Evolutionary conservation across 345 rosid genomes (phyloP).

Genomic region (Citrus sinensis): DNA sequence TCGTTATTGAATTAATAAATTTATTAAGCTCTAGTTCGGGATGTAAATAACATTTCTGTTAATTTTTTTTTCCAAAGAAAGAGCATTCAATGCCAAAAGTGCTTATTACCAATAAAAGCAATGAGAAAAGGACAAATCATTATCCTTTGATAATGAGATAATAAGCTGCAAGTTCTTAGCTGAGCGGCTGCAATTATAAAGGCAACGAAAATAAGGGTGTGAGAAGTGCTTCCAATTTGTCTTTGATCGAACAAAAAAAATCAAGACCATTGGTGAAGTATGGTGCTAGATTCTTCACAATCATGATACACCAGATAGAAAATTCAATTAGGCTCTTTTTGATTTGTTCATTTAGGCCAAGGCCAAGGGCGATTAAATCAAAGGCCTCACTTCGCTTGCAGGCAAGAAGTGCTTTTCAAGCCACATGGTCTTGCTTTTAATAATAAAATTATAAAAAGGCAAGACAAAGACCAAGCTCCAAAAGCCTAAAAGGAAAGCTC

Average conservation of each 20-base stretch:
- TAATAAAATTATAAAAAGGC: background rate
- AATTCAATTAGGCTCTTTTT: too few species aligned
- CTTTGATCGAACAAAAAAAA: background rate
- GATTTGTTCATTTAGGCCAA: background rate
- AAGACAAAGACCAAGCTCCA: background rate
- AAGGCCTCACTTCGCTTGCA: background rate
- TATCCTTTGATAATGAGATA: background rate
- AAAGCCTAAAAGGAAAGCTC: background rate
- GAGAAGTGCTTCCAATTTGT: background rate
- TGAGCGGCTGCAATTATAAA: background rate
- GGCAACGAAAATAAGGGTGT: background rate
- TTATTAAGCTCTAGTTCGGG: too few species aligned
- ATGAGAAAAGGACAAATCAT: too few species aligned
- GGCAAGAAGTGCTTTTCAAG: background rate
- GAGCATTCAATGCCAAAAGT: too few species aligned
- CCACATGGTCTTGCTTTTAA: background rate
- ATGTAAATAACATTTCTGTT: too few species aligned
- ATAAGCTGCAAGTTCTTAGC: background rate
- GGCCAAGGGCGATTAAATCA: background rate
- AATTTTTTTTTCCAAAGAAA: too few species aligned
- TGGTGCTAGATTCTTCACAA: too few species aligned
- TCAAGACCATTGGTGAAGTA: too few species aligned
- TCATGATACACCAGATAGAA: too few species aligned
- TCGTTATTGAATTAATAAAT: too few species aligned
- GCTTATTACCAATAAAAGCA: too few species aligned